Evolutionary conservation across 306 rosid genomes (phyloP), one percentile per base, ranked within the genome.

Genomic region (Leucaena leucocephala): DNA sequence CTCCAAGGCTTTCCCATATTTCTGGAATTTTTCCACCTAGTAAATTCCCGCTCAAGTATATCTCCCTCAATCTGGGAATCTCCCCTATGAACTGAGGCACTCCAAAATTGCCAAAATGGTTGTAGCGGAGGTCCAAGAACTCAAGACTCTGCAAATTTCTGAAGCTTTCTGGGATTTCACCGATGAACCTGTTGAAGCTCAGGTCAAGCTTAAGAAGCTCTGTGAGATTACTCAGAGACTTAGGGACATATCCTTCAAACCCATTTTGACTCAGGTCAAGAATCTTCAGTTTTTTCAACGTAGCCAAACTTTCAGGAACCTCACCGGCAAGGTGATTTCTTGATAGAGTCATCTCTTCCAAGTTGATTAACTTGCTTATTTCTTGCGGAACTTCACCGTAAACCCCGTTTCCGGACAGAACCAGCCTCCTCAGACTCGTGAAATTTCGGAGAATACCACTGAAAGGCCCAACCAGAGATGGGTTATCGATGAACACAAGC

Each of bases 11-110:
- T 74, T 84, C 79, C 98, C 97, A 94, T 69, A 82, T 83, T 74
- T 89, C 89, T 12, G 95, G 97, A 81, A 94, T 92, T 79, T 48
- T 17, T 69, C 98, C 97, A 13, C 92, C 88, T 16, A 94, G 83
- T 16, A 9, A n/a, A 22, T 92, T 94, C 39, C 97, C 97, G 55
- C 95, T 92, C 82, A 94, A 54, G 38, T 88, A 80, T 74, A 94
- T 89, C 76, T 86, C 96, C 59, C 68, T 94, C 78, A 94, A 69
- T 8, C 33, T 74, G 6, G 90, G 68, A 80, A 92, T 71, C 63
- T 79, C 86, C 12, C 88, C 76, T 0, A 94, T 16, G 42, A 88
- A 89, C 82, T 80, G 40, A 42, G 98, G 97, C 46, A 94, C 64
- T 10, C 97, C 93, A 21, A 75, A 90, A 54, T 82, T 84, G 8